Evolutionary conservation across 2,329 filamentous ascomycete species (phyloP).

Genomic region (Grosmannia serpens): DNA sequence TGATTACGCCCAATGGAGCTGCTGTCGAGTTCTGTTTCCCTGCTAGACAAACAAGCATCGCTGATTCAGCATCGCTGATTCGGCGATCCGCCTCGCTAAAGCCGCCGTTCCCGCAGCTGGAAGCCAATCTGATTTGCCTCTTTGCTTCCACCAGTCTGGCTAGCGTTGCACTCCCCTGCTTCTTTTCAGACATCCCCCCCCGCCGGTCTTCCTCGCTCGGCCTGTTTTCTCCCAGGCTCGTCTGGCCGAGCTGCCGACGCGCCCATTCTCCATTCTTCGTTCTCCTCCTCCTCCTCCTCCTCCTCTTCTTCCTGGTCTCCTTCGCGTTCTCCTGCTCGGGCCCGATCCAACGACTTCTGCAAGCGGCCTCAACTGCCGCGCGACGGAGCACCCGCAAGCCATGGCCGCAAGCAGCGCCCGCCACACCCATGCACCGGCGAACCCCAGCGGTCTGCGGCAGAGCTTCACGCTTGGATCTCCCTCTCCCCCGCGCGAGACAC

Average conservation of each 20-base stretch:
- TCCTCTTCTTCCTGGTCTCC: too few relatives aligned
- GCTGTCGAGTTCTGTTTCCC: neutral
- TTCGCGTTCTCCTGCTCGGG: neutral
- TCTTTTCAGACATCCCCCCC: neutral
- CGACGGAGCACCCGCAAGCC: neutral
- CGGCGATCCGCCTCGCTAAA: neutral
- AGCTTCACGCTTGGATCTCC: conserved; percentile 22
- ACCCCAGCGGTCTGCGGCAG: conserved; percentile 35
- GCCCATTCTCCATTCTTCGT: neutral
- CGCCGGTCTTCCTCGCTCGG: neutral
- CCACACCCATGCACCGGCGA: conserved; percentile 24
- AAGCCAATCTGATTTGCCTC: neutral
- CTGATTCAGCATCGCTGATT: neutral
- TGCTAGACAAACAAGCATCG: neutral
- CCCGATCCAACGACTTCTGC: neutral
- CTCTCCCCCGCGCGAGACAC: neutral
- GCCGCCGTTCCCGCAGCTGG: neutral
- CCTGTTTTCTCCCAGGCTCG: neutral
- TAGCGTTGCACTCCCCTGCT: neutral
- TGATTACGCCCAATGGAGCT: neutral
- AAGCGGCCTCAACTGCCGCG: too few relatives aligned
- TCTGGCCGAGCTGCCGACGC: neutral
- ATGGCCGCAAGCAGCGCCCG: neutral
- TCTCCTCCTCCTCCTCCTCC: neutral
- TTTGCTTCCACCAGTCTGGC: neutral